A percentile compares a stretch with the other conserved stretches of the same genome.
Conservation (phyloP, 345 rosid species). For the Cardamine occulta region DNA sequence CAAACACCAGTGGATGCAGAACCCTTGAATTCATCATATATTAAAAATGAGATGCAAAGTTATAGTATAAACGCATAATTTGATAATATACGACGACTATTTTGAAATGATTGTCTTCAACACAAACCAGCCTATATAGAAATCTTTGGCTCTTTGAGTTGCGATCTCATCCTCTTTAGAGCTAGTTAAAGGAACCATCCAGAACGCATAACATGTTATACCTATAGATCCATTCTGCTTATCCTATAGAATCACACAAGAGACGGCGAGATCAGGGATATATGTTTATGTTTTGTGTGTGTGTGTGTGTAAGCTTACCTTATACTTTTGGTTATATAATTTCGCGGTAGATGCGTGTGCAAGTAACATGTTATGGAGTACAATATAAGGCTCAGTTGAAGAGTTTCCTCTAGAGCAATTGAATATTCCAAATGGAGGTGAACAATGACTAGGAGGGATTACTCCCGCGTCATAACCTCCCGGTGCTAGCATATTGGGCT, state of each 20-base stretch:
- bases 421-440: conserved; percentile 38
- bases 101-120: background rate
- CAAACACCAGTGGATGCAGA: background rate
- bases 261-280: background rate
- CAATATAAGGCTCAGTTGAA: conserved; percentile 68
- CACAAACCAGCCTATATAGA: background rate
- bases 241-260: background rate
- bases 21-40: background rate
- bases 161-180: no score
- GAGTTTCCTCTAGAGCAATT: conserved; percentile 58
- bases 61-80: no score
- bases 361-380: background rate
- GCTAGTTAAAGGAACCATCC: no score
- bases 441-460: conserved; percentile 50
- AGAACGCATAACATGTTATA: background rate
- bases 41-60: no score
- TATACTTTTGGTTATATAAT: conserved; percentile 58
- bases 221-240: background rate
- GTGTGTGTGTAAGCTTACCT: conserved; percentile 43
- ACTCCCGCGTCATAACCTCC: conserved; percentile 46
- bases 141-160: no score
- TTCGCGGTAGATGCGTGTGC: conserved; percentile 50
- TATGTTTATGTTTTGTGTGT: no score
- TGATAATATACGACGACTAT: no score
- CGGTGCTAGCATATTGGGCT: conserved; percentile 54